A percentile compares a stretch with the other conserved stretches of the same genome.
These are phyloP conservation scores for Corylus americana DNA, from an alignment of 306 rosid genomes.

Conservation along the genomic window DNA sequence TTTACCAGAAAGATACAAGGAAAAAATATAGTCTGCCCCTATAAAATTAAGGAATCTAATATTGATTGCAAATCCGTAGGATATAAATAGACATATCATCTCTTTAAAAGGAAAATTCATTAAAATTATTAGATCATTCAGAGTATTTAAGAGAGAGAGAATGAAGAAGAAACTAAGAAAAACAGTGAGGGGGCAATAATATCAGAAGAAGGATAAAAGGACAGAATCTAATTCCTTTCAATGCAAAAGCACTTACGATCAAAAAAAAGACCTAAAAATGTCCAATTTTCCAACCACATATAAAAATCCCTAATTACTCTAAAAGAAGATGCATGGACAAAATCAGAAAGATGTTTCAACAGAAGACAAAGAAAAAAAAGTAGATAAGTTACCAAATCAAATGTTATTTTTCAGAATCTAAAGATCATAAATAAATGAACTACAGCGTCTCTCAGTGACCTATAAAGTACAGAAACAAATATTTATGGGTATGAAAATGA, in stretches of 20 bases:
- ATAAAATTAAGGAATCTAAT: no score
- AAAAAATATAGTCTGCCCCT: no score
- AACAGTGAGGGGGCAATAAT: not conserved
- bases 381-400: not conserved
- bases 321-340: not conserved
- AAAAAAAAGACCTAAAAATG: not conserved
- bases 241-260: not conserved
- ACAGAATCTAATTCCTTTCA: not conserved
- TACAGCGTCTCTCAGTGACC: not conserved
- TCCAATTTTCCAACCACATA: not conserved
- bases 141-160: not conserved
- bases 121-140: not conserved
- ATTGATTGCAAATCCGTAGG: not conserved
- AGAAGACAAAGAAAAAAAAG: not conserved
- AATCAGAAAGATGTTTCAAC: not conserved
- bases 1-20: not conserved
- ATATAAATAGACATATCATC: not conserved
- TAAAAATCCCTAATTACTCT: not conserved
- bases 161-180: not conserved
- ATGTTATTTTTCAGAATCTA: not conserved
- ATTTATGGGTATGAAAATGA: no score
- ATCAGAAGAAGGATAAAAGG: not conserved
- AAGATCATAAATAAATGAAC: not conserved
- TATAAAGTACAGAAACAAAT: not conserved
- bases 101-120: not conserved